A percentile compares a stretch with the other conserved stretches of the same genome.
Evolutionary conservation across 441 rosid species (phyloP).

Genomic region (Bocquillonia castaneifolia): DNA sequence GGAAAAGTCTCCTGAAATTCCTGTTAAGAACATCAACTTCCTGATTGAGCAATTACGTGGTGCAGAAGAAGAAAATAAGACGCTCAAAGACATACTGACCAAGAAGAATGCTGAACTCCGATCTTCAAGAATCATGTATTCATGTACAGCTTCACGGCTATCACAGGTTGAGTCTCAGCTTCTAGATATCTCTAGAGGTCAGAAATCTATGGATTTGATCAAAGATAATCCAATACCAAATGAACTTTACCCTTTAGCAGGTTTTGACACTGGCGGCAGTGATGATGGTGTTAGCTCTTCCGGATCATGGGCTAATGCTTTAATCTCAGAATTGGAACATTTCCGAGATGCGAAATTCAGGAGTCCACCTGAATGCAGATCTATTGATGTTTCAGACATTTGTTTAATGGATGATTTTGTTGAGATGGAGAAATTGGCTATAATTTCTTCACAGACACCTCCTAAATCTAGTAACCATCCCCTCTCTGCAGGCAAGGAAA

Average conservation of each 20-base stretch:
- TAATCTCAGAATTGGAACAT: constrained; percentile 46
- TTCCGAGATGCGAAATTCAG: constrained; percentile 34
- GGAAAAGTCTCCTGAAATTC: constrained; percentile 34
- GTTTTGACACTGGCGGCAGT: constrained; percentile 52
- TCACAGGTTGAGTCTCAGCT: constrained; percentile 59
- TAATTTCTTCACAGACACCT: constrained; percentile 39
- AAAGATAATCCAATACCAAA: constrained; percentile 29
- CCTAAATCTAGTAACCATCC: constrained; percentile 20
- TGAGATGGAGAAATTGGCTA: constrained; percentile 91
- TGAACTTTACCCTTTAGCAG: constrained; percentile 36
- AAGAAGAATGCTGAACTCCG: constrained; percentile 76
- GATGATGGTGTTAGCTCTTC: constrained; percentile 68
- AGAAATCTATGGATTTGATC: constrained; percentile 35
- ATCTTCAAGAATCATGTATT: constrained; percentile 65
- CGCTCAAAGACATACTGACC: constrained; percentile 74
- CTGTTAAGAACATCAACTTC: constrained; percentile 35
- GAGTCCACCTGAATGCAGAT: constrained; percentile 25
- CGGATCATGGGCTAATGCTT: constrained; percentile 58
- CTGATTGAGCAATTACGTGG: constrained; percentile 56
- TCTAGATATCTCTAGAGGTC: constrained; percentile 39
- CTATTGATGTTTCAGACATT: constrained; percentile 40
- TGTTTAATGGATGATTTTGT: constrained; percentile 92
- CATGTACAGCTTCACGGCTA: constrained; percentile 61
- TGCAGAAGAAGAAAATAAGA: constrained; percentile 87
- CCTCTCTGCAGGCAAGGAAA: constrained; percentile 24